Base-by-base conservation (phyloP, 2,329 filamentous ascomycete genomes). In the Neophaeococcomyces mojaviensis region DNA sequence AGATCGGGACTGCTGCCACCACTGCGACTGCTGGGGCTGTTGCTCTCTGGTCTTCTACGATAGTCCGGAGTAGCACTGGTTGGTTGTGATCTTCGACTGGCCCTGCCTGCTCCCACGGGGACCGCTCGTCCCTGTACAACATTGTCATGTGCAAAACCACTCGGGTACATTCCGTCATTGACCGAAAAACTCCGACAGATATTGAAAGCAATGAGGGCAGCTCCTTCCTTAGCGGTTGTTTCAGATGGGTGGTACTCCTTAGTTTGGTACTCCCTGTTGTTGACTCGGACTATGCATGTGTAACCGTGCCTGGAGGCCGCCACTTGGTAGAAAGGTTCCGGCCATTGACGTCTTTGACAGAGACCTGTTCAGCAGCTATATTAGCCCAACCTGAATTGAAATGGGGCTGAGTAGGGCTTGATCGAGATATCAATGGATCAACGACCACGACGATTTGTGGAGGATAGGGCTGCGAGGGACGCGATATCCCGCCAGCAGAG, bases 171-270 rank as follows among this genome's bases (percentile, higher is more conserved):
- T 63, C 90, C 90, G 59, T 94, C 88, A 64, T 95, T 96, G 66
- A 94, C 86, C 46, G 88, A 94, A 70, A 96, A 96, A 74, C 95
- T 95, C 54, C 88, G 84, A 74, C 90, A 96, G 56, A 96, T 92
- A 80, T 95, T 90, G 68, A 95, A 97, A 48, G 90, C 90, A 52
- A 88, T 85, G 79, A 94, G 94, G 50, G 90, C 90, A 20, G 90
- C 90, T 59, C 90, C 92, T 31, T 97, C 89, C 62, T 88, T 86
- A 38, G 90, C 90, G 55, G 94, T 74, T 39, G 78, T 73, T 63
- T 90, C 86, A 52, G 84, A 86, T 63, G 86, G 81, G 69, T 92
- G 94, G 53, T 83, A 78, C 31, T 85, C 77, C 65, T 95, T 88
- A 35, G 89, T 95, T 65, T 89, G 87, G 71, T 96, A 97, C 72